These are phyloP conservation scores for Boeremia exigua DNA, from an alignment of 2,329 filamentous ascomycete genomes.

Conservation along the genomic window DNA sequence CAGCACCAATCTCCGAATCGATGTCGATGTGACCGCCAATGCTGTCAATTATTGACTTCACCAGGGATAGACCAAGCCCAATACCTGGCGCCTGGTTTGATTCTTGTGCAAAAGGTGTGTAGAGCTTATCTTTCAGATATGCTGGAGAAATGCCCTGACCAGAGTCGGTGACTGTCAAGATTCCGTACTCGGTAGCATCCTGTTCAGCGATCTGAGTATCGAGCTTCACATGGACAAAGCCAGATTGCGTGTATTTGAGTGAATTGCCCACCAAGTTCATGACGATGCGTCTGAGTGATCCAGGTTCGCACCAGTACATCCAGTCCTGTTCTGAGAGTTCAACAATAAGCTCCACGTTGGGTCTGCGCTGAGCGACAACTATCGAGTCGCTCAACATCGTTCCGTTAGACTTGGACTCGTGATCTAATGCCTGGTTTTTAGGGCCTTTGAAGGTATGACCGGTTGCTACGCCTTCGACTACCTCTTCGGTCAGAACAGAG, in stretches of 20 bases:
- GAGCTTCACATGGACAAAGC: slow-evolving; percentile 21
- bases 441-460: slow-evolving; percentile 52
- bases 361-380: neutral
- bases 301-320: slow-evolving; percentile 28
- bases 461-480: slow-evolving; percentile 58
- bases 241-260: slow-evolving; percentile 27
- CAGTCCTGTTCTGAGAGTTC: slow-evolving; percentile 51
- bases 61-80: slow-evolving; percentile 30
- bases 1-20: slow-evolving; percentile 5
- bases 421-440: slow-evolving; percentile 6
- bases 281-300: slow-evolving; percentile 26
- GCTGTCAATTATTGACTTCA: slow-evolving; percentile 23
- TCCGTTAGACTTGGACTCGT: neutral
- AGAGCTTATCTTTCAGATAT: slow-evolving; percentile 27
- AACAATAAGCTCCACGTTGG: slow-evolving; percentile 52
- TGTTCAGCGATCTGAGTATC: slow-evolving; percentile 52
- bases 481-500: slow-evolving; percentile 57
- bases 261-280: slow-evolving; percentile 35
- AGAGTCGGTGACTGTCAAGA: slow-evolving; percentile 39
- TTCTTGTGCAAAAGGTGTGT: slow-evolving; percentile 30
- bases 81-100: slow-evolving; percentile 25
- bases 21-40: slow-evolving; percentile 27
- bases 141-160: slow-evolving; percentile 30
- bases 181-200: slow-evolving; percentile 37
- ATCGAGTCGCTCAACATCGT: neutral